Conservation (phyloP, 2,329 filamentous ascomycete species). For the Byssochlamys sp. region DNA sequence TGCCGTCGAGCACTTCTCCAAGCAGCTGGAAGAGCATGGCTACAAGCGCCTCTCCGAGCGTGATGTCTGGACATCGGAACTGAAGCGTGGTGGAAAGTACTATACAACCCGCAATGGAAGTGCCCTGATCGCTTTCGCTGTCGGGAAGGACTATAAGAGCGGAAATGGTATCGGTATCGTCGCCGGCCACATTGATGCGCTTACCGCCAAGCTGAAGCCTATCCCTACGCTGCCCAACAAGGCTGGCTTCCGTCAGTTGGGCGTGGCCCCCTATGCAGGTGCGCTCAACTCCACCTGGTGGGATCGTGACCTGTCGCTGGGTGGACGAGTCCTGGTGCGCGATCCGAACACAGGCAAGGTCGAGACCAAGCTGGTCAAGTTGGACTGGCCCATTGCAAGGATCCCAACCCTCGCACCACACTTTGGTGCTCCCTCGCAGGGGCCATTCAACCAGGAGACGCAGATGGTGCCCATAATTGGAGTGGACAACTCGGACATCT, state of each 20-base stretch:
- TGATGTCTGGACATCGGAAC: slow-evolving; percentile 62
- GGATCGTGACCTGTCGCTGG: slow-evolving; percentile 88
- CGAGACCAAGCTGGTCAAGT: slow-evolving; percentile 69
- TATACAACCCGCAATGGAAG: slow-evolving; percentile 77
- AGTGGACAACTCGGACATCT: slow-evolving; percentile 61
- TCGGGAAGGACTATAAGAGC: slow-evolving; percentile 69
- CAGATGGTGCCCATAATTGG: slow-evolving; percentile 91
- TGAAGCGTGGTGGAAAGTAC: slow-evolving; percentile 78
- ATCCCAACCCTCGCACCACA: slow-evolving; percentile 89
- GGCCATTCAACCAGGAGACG: slow-evolving; percentile 74
- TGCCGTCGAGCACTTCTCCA: slow-evolving; percentile 67
- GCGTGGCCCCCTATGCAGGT: slow-evolving; percentile 86
- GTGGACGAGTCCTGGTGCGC: slow-evolving; percentile 76
- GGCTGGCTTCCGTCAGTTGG: slow-evolving; percentile 78
- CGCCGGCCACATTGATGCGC: slow-evolving; percentile 83
- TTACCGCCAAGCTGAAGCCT: slow-evolving; percentile 85
- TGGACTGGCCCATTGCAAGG: slow-evolving; percentile 87
- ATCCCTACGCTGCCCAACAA: slow-evolving; percentile 74
- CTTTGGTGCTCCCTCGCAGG: slow-evolving; percentile 63
- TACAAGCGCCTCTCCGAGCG: slow-evolving; percentile 69
- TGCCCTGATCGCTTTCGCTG: slow-evolving; percentile 72
- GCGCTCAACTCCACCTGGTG: slow-evolving; percentile 86
- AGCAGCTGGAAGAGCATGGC: slow-evolving; percentile 60
- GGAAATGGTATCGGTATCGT: slow-evolving; percentile 83
- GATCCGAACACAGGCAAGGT: slow-evolving; percentile 66